Evolutionary conservation across 805 yeast species (phyloP), one percentile per base, ranked within the genome.

Genomic region (Metschnikowia lunata): DNA sequence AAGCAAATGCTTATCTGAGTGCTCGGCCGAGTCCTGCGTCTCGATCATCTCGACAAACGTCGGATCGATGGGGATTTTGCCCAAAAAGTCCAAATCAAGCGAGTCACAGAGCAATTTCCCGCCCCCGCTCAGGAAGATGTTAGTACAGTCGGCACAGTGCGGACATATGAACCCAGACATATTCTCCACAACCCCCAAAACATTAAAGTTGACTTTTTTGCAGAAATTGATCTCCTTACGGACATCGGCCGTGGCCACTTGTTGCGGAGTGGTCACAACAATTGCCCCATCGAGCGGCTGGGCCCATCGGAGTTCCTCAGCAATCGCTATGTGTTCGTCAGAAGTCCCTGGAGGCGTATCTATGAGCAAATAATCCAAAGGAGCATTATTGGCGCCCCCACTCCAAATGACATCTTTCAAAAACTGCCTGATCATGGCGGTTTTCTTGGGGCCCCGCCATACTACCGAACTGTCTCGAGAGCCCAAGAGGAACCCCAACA

Each of bases 281-380:
- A 93, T 82, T 1, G 97, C 97, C 0, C 98, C 98, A 55, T 88
- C 96, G 4, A 69, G 57, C 2, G 91, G 88, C 26, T 74, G 73
- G 1, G 82, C 81, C 60, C 67, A 75, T 45, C 84, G 67, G 34
- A 93, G 72, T 62, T 89, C 95, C 59, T 93, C 98, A 6, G 97
- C 97, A 32, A 95, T 85, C 4, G 97, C 89, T 32, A 93, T 93
- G 62, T 93, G 99, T 62, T 93, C 99, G 64, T 93, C 99, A 0
- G 96, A 85, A 0, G 99, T 93, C 0, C 99, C 99, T 0, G 99
- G 99, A 1, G 99, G 99, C 0, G 99, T 93, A 61, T 93, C 99
- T 6, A 93, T 89, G 29, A 93, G 66, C 44, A 91, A 66, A 59
- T 86, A 91, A 56, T 83, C 80, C 44, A 88, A 80, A 13, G 66